phyloP scores from a whole-genome alignment of 2,329 filamentous ascomycete genomes.

The Alternaria solani region DNA sequence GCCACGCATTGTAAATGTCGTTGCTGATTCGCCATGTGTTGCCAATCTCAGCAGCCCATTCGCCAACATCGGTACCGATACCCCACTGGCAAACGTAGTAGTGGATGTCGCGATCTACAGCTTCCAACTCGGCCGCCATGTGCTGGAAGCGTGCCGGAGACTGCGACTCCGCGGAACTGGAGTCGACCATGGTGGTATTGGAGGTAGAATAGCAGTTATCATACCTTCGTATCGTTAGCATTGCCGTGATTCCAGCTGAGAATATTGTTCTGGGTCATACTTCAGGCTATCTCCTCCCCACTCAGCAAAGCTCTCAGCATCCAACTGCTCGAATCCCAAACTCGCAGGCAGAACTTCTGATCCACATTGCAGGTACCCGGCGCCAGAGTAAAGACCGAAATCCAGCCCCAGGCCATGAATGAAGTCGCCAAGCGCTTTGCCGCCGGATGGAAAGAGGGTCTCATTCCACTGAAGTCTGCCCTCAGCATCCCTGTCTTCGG shows the following conservation, averaged over 20 bases:
- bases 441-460: conserved; percentile 60
- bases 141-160: conserved; percentile 41
- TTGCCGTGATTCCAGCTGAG: conserved; percentile 33
- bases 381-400: conserved; percentile 63
- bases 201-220: conserved; percentile 44
- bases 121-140: conserved; percentile 38
- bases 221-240: conserved; percentile 46
- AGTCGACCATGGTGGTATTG: conserved; percentile 49
- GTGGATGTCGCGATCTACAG: conserved; percentile 43
- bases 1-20: conserved; percentile 48
- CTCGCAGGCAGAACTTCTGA: conserved; percentile 57
- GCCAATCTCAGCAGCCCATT: conserved; percentile 46
- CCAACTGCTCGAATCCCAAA: conserved; percentile 62
- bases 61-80: conserved; percentile 45
- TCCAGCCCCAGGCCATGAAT: conserved; percentile 60
- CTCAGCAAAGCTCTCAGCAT: conserved; percentile 64
- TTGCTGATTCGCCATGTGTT: conserved; percentile 50
- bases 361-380: conserved; percentile 49
- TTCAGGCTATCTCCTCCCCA: conserved; percentile 57
- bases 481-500: conserved; percentile 50
- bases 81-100: conserved; percentile 53
- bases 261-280: conserved; percentile 41
- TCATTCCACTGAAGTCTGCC: conserved; percentile 61
- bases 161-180: conserved; percentile 35
- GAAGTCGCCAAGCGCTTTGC: conserved; percentile 59